Percentiles rank a stretch among this genome's conserved stretches.
phyloP scores from a whole-genome alignment of 768 basidiomycete genomes.

The Tylopilus subfusipes region DNA sequence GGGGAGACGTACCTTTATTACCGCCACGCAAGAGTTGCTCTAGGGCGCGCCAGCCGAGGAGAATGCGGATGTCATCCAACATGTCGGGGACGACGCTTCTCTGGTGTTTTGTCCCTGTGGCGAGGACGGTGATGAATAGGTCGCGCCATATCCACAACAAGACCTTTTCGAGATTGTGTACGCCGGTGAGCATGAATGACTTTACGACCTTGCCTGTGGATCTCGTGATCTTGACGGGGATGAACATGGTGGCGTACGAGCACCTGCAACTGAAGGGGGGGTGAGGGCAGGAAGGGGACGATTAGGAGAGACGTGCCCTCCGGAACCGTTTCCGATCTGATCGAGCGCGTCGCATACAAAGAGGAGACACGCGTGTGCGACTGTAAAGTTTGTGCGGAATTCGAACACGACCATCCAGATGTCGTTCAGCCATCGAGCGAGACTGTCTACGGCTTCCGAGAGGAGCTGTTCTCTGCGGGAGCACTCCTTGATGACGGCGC shows the following conservation, averaged over 20 bases:
- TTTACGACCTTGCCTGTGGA: constrained; percentile 45
- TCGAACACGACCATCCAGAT: constrained; percentile 65
- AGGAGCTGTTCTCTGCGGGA: constrained; percentile 55
- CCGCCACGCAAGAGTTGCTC: constrained; percentile 57
- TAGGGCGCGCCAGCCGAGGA: constrained; percentile 49
- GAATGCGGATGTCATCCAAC: constrained; percentile 54
- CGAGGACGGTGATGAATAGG: constrained; percentile 55
- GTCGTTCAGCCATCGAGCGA: constrained; percentile 57
- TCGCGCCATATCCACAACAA: constrained; percentile 70
- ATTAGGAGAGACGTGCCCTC: constrained; percentile 33
- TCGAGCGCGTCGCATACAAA: constrained; percentile 46
- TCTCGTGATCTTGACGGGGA: constrained; percentile 44
- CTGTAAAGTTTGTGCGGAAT: constrained; percentile 45
- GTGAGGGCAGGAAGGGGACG: constrained; percentile 5
- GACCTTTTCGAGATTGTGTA: constrained; percentile 42
- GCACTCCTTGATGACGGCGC: constrained; percentile 48
- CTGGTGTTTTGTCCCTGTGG: constrained; percentile 30
- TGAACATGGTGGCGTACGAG: constrained; percentile 42
- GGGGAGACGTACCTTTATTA: constrained; percentile 33
- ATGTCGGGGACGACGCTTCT: constrained; percentile 44
- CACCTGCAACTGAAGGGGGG: constrained; percentile 49
- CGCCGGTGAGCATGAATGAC: constrained; percentile 47
- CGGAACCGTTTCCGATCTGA: constrained; percentile 39
- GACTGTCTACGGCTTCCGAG: constrained; percentile 50
- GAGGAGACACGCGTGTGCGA: constrained; percentile 56